Conservation (phyloP, 257 asterid genomes). For the Sherardia arvensis region DNA sequence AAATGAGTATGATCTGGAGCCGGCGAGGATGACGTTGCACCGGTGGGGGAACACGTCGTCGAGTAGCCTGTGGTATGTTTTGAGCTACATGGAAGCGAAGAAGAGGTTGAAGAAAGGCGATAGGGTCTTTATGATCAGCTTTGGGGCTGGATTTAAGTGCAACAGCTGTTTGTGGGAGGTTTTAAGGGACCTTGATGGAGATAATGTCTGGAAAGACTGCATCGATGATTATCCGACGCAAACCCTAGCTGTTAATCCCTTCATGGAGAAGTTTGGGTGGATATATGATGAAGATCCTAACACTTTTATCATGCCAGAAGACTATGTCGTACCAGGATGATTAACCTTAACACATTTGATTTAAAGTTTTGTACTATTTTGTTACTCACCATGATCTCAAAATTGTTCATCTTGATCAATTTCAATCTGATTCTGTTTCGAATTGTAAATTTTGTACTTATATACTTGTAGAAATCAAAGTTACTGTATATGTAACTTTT, state of each 20-base stretch:
- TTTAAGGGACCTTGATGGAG: conserved; percentile 50
- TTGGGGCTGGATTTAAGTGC: conserved; percentile 96
- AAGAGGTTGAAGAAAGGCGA: conserved; percentile 69
- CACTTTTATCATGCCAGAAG: conserved; percentile 44
- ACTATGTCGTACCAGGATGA: conserved; percentile 20
- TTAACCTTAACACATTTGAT: too few species aligned
- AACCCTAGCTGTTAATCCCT: conserved; percentile 47
- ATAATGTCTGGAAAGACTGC: conserved; percentile 55
- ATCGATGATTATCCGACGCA: conserved; percentile 49
- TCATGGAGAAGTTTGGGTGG: conserved; percentile 79
- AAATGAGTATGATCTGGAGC: conserved; percentile 67
- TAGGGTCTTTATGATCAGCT: conserved; percentile 64
- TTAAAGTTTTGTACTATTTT: neutral
- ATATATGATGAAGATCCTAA: conserved; percentile 54
- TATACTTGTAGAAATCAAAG: too few species aligned
- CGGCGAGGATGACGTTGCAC: conserved; percentile 94
- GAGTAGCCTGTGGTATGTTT: conserved; percentile 78
- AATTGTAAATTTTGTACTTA: too few species aligned
- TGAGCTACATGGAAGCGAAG: conserved; percentile 86
- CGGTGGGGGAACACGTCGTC: conserved; percentile 97
- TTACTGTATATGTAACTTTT: too few species aligned
- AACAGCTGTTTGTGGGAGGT: conserved; percentile 89
- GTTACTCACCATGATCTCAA: too few species aligned
- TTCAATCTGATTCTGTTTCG: neutral
- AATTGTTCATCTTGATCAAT: neutral